Conservation (phyloP, 139 green algal genomes). For the Ettlia oleoabundans region DNA sequence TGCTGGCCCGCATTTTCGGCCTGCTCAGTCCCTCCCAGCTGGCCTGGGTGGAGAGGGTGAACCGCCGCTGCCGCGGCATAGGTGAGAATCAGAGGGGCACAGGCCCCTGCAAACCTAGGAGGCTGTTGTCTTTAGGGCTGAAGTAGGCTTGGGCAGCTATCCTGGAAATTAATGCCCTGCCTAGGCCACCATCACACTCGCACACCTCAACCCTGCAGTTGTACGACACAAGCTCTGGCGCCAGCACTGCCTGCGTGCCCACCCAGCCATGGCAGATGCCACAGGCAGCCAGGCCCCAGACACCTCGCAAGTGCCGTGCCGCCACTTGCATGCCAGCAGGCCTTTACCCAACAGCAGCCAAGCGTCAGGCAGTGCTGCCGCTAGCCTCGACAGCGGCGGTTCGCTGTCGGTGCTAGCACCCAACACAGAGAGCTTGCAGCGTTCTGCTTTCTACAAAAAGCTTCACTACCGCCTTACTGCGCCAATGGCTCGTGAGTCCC, state of each 20-base stretch:
- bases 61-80: constrained; percentile 5
- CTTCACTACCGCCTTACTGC: constrained; percentile 20
- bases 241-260: not conserved
- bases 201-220: constrained; percentile 7
- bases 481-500: constrained; percentile 24
- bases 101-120: no score
- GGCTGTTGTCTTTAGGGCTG: no score
- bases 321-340: not conserved
- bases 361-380: not conserved
- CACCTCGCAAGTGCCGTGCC: not conserved
- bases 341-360: not conserved
- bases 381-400: not conserved
- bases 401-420: not conserved
- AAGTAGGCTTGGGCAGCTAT: not conserved
- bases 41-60: constrained; percentile 7
- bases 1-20: constrained; percentile 30
- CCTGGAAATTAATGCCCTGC: not conserved
- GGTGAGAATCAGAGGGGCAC: no score
- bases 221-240: constrained; percentile 5
- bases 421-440: not conserved
- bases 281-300: not conserved
- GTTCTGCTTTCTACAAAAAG: constrained; percentile 25
- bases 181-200: not conserved
- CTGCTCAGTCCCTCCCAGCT: not conserved
- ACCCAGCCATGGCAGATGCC: not conserved